These are phyloP conservation scores for Candida cerambycidarum DNA, from an alignment of 805 yeast species.

Conservation along the genomic window DNA sequence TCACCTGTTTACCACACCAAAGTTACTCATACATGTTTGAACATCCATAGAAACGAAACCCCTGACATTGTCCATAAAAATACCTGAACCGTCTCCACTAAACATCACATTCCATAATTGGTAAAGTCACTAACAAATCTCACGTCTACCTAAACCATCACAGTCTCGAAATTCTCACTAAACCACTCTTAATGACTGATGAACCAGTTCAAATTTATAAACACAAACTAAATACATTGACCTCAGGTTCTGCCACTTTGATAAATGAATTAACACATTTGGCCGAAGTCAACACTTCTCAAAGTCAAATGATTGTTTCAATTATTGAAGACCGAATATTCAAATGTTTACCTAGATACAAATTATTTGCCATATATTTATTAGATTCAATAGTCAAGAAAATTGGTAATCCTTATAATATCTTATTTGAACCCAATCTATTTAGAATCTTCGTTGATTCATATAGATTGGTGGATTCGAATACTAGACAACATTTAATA, in stretches of 20 bases:
- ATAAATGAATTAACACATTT: constrained; percentile 39
- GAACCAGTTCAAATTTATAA: constrained; percentile 3
- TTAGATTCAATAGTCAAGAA: constrained; percentile 44
- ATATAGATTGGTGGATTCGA: constrained; percentile 38
- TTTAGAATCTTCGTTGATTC: constrained; percentile 38
- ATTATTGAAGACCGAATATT: constrained; percentile 35
- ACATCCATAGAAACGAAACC: too few species aligned
- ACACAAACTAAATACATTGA: constrained; percentile 26
- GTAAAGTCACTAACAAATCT: too few species aligned
- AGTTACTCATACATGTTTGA: too few species aligned
- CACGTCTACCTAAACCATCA: too few species aligned
- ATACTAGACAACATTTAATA: constrained; percentile 39
- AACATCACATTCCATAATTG: too few species aligned
- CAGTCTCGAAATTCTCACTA: background rate
- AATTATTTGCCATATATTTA: constrained; percentile 35
- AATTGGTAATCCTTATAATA: constrained; percentile 44
- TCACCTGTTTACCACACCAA: too few species aligned
- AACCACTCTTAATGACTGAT: constrained; percentile 1
- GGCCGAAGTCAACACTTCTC: constrained; percentile 34
- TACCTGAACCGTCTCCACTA: too few species aligned
- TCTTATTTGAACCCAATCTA: constrained; percentile 34
- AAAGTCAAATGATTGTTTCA: constrained; percentile 33
- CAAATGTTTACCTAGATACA: constrained; percentile 39
- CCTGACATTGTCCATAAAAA: too few species aligned
- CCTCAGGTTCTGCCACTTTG: constrained; percentile 37